Evolutionary conservation across 2,329 filamentous ascomycete genomes (phyloP).

Genomic region (Knufia petricola): DNA sequence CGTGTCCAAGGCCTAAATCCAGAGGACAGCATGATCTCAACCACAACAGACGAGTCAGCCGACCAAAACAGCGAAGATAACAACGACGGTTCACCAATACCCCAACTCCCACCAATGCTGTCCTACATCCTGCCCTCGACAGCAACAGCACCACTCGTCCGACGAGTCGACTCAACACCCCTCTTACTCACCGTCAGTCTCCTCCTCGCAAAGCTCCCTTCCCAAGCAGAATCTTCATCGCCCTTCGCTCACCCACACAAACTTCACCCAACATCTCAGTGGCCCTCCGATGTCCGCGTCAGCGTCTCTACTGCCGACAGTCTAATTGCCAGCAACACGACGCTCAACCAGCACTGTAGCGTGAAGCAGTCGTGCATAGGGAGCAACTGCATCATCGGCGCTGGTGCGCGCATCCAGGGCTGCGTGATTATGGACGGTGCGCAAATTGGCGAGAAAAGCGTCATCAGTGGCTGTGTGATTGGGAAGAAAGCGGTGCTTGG

Average conservation of each 20-base stretch:
- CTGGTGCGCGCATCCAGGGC: slow-evolving; percentile 74
- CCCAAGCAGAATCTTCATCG: slow-evolving; percentile 53
- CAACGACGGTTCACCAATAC: slow-evolving; percentile 12
- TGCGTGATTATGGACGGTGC: slow-evolving; percentile 91
- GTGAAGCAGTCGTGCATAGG: slow-evolving; percentile 89
- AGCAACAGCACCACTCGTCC: slow-evolving; percentile 55
- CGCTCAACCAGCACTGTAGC: slow-evolving; percentile 77
- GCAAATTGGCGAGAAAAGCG: slow-evolving; percentile 71
- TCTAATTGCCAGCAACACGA: slow-evolving; percentile 79
- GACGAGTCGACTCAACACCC: slow-evolving; percentile 78
- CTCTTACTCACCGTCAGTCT: slow-evolving; percentile 74
- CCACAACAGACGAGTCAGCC: slow-evolving; percentile 10
- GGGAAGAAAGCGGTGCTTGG: slow-evolving; percentile 74
- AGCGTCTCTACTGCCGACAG: slow-evolving; percentile 76
- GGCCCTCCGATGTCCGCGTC: slow-evolving; percentile 57
- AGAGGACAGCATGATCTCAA: slow-evolving; percentile 15
- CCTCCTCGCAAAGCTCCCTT: slow-evolving; percentile 69
- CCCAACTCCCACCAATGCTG: slow-evolving; percentile 20
- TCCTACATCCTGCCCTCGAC: slow-evolving; percentile 49
- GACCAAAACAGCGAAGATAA: slow-evolving; percentile 12
- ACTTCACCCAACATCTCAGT: slow-evolving; percentile 70
- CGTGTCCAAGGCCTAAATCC: slow-evolving; percentile 23
- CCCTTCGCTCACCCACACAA: slow-evolving; percentile 58
- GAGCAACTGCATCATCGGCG: slow-evolving; percentile 73
- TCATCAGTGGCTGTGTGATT: slow-evolving; percentile 77